A percentile compares a stretch with the other conserved stretches of the same genome.
Evolutionary conservation across 2,329 filamentous ascomycete species (phyloP).

Genomic region (Metarhizium sp.): DNA sequence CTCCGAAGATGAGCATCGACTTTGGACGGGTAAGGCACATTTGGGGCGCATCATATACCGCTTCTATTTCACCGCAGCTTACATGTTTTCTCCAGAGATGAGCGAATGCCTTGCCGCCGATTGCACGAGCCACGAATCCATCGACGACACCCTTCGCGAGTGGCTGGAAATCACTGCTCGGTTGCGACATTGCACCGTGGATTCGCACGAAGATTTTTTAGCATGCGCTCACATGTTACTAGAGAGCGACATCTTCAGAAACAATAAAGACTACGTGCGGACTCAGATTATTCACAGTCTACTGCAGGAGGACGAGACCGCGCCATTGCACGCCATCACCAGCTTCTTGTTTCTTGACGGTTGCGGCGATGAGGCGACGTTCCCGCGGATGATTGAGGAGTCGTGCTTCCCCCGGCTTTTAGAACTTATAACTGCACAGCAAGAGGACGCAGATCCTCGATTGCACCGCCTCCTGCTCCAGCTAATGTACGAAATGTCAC

Average conservation of each 20-base stretch:
- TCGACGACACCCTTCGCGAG: slow-evolving; percentile 78
- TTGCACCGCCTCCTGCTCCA: slow-evolving; percentile 78
- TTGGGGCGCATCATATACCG: not conserved
- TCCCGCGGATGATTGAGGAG: slow-evolving; percentile 80
- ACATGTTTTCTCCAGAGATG: slow-evolving; percentile 30
- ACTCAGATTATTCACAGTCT: slow-evolving; percentile 88
- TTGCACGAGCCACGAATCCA: slow-evolving; percentile 44
- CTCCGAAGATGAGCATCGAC: slow-evolving; percentile 73
- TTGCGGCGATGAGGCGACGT: slow-evolving; percentile 64
- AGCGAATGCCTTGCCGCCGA: slow-evolving; percentile 33
- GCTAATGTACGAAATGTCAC: slow-evolving; percentile 91
- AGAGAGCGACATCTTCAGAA: slow-evolving; percentile 62
- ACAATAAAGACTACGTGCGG: slow-evolving; percentile 78
- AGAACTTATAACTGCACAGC: slow-evolving; percentile 63
- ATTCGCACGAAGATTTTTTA: slow-evolving; percentile 69
- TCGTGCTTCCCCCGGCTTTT: slow-evolving; percentile 76
- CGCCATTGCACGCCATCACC: slow-evolving; percentile 71
- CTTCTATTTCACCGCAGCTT: not conserved
- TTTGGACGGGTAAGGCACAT: slow-evolving; percentile 65
- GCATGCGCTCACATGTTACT: slow-evolving; percentile 73
- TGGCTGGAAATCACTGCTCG: slow-evolving; percentile 73
- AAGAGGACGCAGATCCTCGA: slow-evolving; percentile 54
- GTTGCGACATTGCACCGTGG: slow-evolving; percentile 66
- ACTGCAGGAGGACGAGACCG: slow-evolving; percentile 70
- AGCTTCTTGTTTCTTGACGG: slow-evolving; percentile 85